Evolutionary conservation across 495 filamentous ascomycete species (phyloP), one percentile per base, ranked within the genome.

Genomic region (Tuber magnatum): DNA sequence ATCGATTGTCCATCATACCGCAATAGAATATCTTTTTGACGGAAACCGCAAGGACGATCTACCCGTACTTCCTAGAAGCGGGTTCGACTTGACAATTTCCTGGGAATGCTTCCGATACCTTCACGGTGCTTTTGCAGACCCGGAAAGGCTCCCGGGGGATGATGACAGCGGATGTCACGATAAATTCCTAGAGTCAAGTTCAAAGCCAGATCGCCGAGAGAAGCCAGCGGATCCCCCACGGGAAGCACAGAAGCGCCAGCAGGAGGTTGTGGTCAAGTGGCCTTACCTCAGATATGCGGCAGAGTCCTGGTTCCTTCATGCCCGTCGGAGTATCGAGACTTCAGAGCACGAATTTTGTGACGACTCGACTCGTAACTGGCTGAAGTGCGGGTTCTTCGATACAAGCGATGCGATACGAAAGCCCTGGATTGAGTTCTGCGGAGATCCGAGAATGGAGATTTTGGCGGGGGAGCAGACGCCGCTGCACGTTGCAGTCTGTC

Each of bases 81-180:
- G 8, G 48, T 10, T n/a, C 3, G 48, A n/a, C 24, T 8, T n/a
- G 1, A 24, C 8, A n/a, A 3, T n/a, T 28, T 61, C 51, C 10
- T 32, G 51, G 51, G 51, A 16, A 10, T 61, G n/a, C 3, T 32
- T 32, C n/a, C 51, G 1, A 4, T 61, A 32, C 51, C 10, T 61
- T 32, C 51, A 61, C n/a, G 9, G 3, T 61, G 51, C n/a, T 10
- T 32, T 61, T 14, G 12, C 2, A 32, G 51, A 32, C 10, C 51
- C 4, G 6, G 22, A 6, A 3, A 16, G 4, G 14, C 14, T 16
- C n/a, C 0, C 2, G 5, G 0, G 9, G n/a, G 0, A 3, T 3
- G 1, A 61, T 61, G 24, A 1, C 10, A 61, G 2, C 0, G 12
- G 51, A 32, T 0, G 12, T 16, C 3, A 28, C 1, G 0, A 14